A percentile compares a stretch with the other conserved stretches of the same genome.
These are phyloP conservation scores for Centaurea solstitialis DNA, from an alignment of 129 eudicot genomes.

Conservation along the genomic window DNA sequence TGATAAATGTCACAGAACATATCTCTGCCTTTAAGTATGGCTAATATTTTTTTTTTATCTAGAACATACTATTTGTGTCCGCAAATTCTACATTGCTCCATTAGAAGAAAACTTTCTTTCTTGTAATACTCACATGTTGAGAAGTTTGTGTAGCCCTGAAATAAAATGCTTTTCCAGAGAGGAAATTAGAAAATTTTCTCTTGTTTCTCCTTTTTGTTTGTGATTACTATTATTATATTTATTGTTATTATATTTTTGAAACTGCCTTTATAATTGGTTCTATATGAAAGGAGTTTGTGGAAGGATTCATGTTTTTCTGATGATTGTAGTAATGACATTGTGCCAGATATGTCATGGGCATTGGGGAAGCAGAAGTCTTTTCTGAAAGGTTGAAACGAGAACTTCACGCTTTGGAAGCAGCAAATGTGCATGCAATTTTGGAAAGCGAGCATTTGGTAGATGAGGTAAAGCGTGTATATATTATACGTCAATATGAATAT, in stretches of 20 bases:
- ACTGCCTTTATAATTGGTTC: not conserved
- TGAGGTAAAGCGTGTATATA: slow-evolving; percentile 27
- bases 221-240: not conserved
- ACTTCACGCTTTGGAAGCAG: slow-evolving; percentile 47
- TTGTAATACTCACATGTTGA: not conserved
- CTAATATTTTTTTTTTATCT: not conserved
- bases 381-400: slow-evolving; percentile 42
- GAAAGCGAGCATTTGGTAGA: slow-evolving; percentile 42
- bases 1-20: not conserved
- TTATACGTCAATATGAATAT: not conserved
- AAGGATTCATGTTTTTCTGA: not conserved
- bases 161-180: not conserved
- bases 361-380: slow-evolving; percentile 47
- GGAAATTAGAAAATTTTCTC: not conserved
- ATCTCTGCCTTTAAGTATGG: not conserved
- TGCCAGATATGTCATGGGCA: slow-evolving; percentile 36
- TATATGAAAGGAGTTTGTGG: not conserved
- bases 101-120: slow-evolving; percentile 2
- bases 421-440: slow-evolving; percentile 48
- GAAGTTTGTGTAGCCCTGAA: not conserved
- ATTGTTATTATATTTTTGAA: not conserved
- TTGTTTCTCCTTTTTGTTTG: not conserved
- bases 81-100: not conserved
- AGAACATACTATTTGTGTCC: not conserved
- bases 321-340: slow-evolving; percentile 18